phyloP scores from a whole-genome alignment of 169 alveolate genomes.

The Pseudocohnilembus persalinus region DNA sequence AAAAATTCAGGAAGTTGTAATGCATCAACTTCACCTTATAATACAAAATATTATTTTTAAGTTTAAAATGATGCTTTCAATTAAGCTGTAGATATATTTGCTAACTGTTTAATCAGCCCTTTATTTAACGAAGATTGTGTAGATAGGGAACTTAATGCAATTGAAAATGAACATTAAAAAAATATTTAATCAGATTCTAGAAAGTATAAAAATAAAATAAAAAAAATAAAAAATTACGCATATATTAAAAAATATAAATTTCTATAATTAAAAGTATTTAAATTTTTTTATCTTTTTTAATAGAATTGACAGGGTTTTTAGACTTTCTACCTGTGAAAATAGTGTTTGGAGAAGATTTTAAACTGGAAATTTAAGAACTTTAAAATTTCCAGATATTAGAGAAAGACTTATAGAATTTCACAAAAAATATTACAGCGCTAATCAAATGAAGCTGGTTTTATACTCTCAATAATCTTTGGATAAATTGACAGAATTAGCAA shows the following conservation, averaged over 20 bases:
- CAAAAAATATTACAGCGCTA: constrained; percentile 74
- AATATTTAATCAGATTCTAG: constrained; percentile 81
- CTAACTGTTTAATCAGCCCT: constrained; percentile 82
- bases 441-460: constrained; percentile 75
- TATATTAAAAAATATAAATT: no score
- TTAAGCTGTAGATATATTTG: constrained; percentile 80
- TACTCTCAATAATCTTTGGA: constrained; percentile 56
- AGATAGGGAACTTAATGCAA: constrained; percentile 86
- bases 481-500: constrained; percentile 50
- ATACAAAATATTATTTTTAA: constrained; percentile 80
- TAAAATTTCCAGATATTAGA: constrained; percentile 66
- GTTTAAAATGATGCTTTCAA: constrained; percentile 61
- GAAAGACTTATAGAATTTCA: constrained; percentile 69
- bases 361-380: constrained; percentile 9
- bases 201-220: constrained; percentile 55
- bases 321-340: not conserved
- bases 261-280: no score
- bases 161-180: constrained; percentile 89
- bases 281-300: no score
- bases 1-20: constrained; percentile 86
- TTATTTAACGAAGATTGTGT: constrained; percentile 75
- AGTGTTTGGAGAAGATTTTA: not conserved
- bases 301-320: not conserved
- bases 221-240: not conserved
- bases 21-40: constrained; percentile 79